Evolutionary conservation across 805 yeast genomes (phyloP).

Genomic region (Blastobotrys chiropterorum): DNA sequence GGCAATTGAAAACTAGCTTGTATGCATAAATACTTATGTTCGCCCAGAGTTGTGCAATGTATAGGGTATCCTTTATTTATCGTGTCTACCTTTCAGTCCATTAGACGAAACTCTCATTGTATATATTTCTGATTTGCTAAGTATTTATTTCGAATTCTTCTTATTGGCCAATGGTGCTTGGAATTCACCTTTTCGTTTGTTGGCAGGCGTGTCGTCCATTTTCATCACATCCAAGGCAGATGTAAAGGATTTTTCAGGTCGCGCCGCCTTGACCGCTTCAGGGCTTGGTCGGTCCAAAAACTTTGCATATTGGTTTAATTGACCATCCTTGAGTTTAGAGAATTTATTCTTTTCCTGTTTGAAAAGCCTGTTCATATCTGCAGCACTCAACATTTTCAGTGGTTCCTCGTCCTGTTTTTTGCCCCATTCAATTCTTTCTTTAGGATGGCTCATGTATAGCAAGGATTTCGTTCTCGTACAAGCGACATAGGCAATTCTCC

Average conservation of each 20-base stretch:
- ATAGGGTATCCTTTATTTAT: no score
- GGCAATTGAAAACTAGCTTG: no score
- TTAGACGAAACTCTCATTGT: no score
- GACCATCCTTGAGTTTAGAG: neutral
- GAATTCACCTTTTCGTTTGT: neutral
- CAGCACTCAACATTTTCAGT: neutral
- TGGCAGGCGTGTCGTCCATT: neutral
- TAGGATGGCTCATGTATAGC: conserved; percentile 35
- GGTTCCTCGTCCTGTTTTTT: neutral
- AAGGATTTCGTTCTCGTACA: conserved; percentile 70
- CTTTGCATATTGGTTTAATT: neutral
- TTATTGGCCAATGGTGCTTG: neutral
- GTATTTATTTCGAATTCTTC: neutral
- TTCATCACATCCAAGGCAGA: neutral
- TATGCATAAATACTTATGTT: no score
- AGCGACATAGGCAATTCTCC: conserved; percentile 84
- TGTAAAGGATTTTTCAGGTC: neutral
- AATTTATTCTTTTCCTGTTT: neutral
- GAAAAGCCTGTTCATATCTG: neutral
- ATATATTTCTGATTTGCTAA: neutral
- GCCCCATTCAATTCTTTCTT: neutral
- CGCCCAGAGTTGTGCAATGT: no score
- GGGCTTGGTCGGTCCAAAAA: neutral
- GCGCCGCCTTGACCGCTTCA: neutral
- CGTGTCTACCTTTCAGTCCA: no score